phyloP scores from a whole-genome alignment of 257 asterid genomes.

The Lycium barbarum region DNA sequence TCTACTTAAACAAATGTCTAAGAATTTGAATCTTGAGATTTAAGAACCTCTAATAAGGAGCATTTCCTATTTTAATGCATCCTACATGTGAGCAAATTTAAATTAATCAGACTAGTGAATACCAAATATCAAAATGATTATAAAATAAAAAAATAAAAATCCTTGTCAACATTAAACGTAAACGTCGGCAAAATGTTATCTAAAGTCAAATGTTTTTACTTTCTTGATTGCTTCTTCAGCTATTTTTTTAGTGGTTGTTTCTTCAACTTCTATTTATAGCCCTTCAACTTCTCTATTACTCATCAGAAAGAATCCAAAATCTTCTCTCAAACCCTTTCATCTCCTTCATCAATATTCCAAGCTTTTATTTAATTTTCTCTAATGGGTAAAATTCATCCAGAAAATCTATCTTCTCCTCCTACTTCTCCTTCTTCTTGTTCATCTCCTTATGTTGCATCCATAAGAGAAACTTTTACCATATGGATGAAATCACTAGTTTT shows the following conservation, averaged over 20 bases:
- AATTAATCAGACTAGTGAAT: not conserved
- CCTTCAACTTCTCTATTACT: constrained; percentile 13
- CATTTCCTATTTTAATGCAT: too few relatives aligned
- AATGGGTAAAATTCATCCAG: constrained; percentile 78
- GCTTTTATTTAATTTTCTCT: not conserved
- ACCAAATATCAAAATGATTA: not conserved
- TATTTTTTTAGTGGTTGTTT: constrained; percentile 4
- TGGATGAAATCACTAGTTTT: constrained; percentile 91
- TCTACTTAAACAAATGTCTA: too few relatives aligned
- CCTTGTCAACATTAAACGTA: not conserved
- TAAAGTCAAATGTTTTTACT: not conserved
- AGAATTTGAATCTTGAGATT: too few relatives aligned
- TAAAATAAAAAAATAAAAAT: not conserved
- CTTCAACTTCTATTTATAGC: not conserved
- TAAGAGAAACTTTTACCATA: constrained; percentile 61
- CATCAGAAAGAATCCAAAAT: not conserved
- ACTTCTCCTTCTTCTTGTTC: constrained; percentile 5
- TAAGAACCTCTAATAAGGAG: too few relatives aligned
- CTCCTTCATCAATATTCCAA: not conserved
- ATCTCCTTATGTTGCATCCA: constrained; percentile 36
- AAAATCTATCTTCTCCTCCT: constrained; percentile 29
- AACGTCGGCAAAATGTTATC: not conserved
- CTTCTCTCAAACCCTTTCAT: not conserved
- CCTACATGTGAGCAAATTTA: too few relatives aligned
- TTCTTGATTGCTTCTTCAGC: not conserved